Percentiles rank a stretch among this genome's conserved stretches.
Evolutionary conservation across 2,329 filamentous ascomycete genomes (phyloP).

Genomic region (Verticillium zaregamsianum): DNA sequence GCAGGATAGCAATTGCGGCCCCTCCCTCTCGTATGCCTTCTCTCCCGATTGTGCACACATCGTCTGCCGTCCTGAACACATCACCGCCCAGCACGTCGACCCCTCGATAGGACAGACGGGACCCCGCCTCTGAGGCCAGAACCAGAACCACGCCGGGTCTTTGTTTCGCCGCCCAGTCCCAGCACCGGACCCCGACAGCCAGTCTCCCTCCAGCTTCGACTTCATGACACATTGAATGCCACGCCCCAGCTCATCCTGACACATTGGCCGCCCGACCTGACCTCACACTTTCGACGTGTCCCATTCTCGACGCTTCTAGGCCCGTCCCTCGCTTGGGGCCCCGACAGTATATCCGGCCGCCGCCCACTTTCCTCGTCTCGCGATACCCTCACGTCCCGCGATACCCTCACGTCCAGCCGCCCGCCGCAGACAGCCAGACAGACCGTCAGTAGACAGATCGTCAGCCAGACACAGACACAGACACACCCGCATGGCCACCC

Average conservation of each 20-base stretch:
- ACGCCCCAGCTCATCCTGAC: background rate
- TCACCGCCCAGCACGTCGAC: too few species aligned
- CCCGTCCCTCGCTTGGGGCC: background rate
- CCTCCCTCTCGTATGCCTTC: too few species aligned
- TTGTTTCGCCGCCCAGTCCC: background rate
- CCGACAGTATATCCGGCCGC: background rate
- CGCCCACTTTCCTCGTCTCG: slow-evolving; percentile 5
- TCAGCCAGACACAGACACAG: background rate
- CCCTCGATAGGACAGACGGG: too few species aligned
- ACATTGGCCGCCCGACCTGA: background rate
- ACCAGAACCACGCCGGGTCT: background rate
- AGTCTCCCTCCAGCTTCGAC: background rate
- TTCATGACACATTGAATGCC: background rate
- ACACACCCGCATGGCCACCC: background rate
- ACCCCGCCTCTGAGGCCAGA: too few species aligned
- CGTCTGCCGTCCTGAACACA: too few species aligned
- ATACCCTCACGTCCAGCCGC: background rate
- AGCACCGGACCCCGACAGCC: background rate
- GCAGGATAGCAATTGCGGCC: too few species aligned
- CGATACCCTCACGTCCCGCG: background rate
- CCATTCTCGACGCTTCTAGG: background rate
- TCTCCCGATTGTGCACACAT: too few species aligned
- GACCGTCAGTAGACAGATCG: background rate
- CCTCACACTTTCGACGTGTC: background rate
- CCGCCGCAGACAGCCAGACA: too few species aligned